Evolutionary conservation across 2,329 filamentous ascomycete species (phyloP), one percentile per base, ranked within the genome.

Genomic region (Microsporum audouinii): DNA sequence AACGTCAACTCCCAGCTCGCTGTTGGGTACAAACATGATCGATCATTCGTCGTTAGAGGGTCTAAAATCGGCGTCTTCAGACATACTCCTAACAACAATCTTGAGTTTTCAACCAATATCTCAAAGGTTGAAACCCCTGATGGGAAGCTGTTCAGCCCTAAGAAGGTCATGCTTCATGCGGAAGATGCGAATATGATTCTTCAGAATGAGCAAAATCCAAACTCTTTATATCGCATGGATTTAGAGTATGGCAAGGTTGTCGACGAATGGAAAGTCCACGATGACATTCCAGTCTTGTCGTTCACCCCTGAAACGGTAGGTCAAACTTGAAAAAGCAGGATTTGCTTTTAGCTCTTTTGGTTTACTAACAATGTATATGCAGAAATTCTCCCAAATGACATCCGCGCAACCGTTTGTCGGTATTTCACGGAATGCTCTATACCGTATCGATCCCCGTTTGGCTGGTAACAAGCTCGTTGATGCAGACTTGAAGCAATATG

Each of bases 61-160:
- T 94, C 91, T 68, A 96, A 97, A 81, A 99, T 99, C 72, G 94
- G 94, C 60, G 94, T 99, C 45, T 99, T 99, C 82, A 97, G 95
- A 74, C 94, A 99, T 71, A 96, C 91, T 0, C 80, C 86, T 0
- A 89, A 95, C 76, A 95, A 97, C 72, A 87, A 92, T 66, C 82
- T 99, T 14, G 89, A 97, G 72, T 99, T 97, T 74, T 90, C 90
- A 10, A 99, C 94, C 63, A 97, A 91, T 66, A 99, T 99, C 69
- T 96, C 90, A 63, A 96, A 95, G 75, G 89, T 99, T 58, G 86
- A 91, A 72, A 96, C 92, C 0, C 89, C 91, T 1, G 83, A 84
- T 51, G 94, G 94, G 68, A 88, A 87, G 71, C 80, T 91, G 0
- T 96, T 99, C 78, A 91, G 87, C 64, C 94, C 94, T 5, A 95